These are phyloP conservation scores for Ophiostoma sp. DNA, from an alignment of 2,329 filamentous ascomycete genomes.

Conservation along the genomic window DNA sequence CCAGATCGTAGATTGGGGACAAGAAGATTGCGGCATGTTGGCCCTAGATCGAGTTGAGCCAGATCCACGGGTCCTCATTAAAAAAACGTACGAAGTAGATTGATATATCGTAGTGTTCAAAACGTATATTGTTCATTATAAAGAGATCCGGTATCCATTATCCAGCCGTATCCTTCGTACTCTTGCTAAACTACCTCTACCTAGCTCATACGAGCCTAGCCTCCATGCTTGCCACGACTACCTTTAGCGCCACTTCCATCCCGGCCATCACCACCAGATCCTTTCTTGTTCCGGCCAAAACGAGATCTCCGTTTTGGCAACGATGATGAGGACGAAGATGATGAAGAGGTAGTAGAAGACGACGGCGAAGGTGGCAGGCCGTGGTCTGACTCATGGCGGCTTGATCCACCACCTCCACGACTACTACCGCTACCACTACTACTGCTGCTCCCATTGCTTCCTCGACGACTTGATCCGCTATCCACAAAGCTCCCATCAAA, in stretches of 20 bases:
- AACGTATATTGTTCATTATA: neutral
- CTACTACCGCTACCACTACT: neutral
- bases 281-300: neutral
- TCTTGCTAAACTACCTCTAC: neutral
- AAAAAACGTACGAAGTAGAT: neutral
- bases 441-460: neutral
- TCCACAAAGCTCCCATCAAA: neutral
- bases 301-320: neutral
- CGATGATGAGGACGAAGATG: neutral
- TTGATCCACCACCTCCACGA: neutral
- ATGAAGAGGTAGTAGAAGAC: conserved; percentile 13
- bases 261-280: neutral
- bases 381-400: neutral
- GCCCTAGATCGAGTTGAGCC: neutral
- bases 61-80: conserved; percentile 9
- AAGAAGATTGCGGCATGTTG: neutral
- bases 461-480: neutral
- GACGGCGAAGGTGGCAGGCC: conserved; percentile 2
- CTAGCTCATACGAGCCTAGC: neutral
- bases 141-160: neutral
- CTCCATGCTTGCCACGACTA: neutral
- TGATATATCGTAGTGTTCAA: neutral
- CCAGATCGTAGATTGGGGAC: neutral
- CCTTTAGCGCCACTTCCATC: neutral
- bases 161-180: neutral